A percentile compares a stretch with the other conserved stretches of the same genome.
Conservation (phyloP, 2,329 filamentous ascomycete genomes). For the Calonectria montana region DNA sequence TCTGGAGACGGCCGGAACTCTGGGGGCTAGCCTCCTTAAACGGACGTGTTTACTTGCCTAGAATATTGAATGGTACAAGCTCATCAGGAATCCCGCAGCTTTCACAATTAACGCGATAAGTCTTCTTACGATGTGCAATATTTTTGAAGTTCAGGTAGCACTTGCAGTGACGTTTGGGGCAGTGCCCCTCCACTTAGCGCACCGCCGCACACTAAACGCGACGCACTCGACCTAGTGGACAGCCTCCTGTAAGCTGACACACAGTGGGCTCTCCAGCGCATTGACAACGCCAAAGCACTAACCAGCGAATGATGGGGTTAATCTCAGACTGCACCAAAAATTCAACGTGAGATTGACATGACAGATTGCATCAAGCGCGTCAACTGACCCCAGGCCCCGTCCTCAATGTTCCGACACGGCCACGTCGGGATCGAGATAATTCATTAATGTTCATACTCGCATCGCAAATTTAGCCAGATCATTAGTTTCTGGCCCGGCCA, state of each 20-base stretch:
- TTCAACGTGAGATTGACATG: slow-evolving; percentile 31
- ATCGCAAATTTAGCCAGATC: not conserved
- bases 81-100: not conserved
- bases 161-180: not conserved
- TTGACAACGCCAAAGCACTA: slow-evolving; percentile 3
- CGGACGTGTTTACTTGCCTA: not conserved
- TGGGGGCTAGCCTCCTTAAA: not conserved
- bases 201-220: slow-evolving; percentile 1
- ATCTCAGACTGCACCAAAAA: slow-evolving; percentile 22
- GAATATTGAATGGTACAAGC: not conserved
- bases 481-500: slow-evolving; percentile 28
- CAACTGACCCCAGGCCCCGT: not conserved
- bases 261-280: not conserved
- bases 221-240: slow-evolving; percentile 3
- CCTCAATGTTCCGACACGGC: not conserved
- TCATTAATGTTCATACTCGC: not conserved
- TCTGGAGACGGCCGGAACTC: too few species aligned
- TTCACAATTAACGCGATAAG: not conserved
- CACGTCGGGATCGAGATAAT: not conserved
- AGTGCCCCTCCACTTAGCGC: not conserved
- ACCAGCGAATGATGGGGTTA: slow-evolving; percentile 30
- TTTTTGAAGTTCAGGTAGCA: not conserved
- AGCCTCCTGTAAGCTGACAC: slow-evolving; percentile 4
- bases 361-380: slow-evolving; percentile 29
- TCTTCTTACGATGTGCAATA: not conserved